Evolutionary conservation across 2,329 filamentous ascomycete species (phyloP).

Genomic region (Trichophaea hybrida): DNA sequence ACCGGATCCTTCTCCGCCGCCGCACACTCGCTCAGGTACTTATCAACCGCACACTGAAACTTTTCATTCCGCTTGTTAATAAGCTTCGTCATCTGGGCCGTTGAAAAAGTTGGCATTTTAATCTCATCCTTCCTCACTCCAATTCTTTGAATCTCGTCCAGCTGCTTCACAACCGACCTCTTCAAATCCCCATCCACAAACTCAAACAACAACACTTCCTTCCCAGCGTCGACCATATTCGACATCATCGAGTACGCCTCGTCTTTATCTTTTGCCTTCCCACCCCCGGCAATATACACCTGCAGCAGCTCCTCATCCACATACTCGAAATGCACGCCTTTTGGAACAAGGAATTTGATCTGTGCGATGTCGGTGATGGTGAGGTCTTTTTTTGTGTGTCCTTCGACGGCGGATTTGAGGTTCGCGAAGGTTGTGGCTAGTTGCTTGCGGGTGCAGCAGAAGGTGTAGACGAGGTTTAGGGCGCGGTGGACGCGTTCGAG

Average conservation of each 20-base stretch:
- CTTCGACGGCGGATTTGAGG: constrained; percentile 70
- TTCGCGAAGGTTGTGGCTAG: constrained; percentile 83
- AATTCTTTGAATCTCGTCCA: background rate
- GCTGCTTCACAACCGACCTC: constrained; percentile 42
- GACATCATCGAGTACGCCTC: constrained; percentile 10
- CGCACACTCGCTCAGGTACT: constrained; percentile 60
- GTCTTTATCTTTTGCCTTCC: constrained; percentile 23
- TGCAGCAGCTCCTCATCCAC: constrained; percentile 74
- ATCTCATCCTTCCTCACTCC: constrained; percentile 58
- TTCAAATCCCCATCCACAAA: constrained; percentile 84
- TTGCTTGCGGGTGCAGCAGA: constrained; percentile 85
- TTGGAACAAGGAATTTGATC: constrained; percentile 63
- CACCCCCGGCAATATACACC: constrained; percentile 56
- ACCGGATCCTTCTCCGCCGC: constrained; percentile 53
- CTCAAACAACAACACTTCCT: constrained; percentile 74
- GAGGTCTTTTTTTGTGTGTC: constrained; percentile 58
- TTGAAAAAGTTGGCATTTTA: constrained; percentile 83
- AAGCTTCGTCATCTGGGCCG: constrained; percentile 76
- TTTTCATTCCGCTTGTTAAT: constrained; percentile 83
- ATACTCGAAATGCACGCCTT: constrained; percentile 68
- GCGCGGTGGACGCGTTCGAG: constrained; percentile 68
- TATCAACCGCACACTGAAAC: constrained; percentile 62
- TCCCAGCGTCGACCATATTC: constrained; percentile 21
- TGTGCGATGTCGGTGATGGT: constrained; percentile 65
- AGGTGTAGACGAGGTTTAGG: constrained; percentile 84